A percentile compares a stretch with the other conserved stretches of the same genome.
These are phyloP conservation scores for Alternaria triticina DNA, from an alignment of 2,329 filamentous ascomycete species.

Conservation along the genomic window DNA sequence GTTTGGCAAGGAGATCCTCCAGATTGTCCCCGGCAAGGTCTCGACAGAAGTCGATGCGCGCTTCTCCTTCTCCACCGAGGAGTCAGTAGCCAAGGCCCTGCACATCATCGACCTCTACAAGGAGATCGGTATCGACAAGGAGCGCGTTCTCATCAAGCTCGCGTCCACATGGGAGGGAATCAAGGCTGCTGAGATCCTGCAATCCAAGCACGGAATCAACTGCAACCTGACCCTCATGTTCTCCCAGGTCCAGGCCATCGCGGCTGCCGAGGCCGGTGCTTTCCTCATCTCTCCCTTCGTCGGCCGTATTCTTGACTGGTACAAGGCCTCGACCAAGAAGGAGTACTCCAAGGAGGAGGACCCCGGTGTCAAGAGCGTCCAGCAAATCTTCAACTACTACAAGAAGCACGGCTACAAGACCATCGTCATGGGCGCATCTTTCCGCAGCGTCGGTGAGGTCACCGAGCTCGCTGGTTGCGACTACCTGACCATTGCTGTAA, in stretches of 20 bases:
- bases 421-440: slow-evolving; percentile 99
- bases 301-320: slow-evolving; percentile 99
- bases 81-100: slow-evolving; percentile 91
- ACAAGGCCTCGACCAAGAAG: slow-evolving; percentile 95
- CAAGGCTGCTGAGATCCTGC: slow-evolving; percentile 96
- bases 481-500: slow-evolving; percentile 95
- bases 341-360: slow-evolving; percentile 89
- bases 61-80: slow-evolving; percentile 94
- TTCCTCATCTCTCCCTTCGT: slow-evolving; percentile 99
- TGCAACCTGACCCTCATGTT: slow-evolving; percentile 99
- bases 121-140: slow-evolving; percentile 87
- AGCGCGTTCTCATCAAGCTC: slow-evolving; percentile 97
- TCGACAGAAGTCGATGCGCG: slow-evolving; percentile 97
- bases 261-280: slow-evolving; percentile 90
- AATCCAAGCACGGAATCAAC: slow-evolving; percentile 96
- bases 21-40: slow-evolving; percentile 97
- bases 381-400: slow-evolving; percentile 99
- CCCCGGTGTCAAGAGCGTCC: slow-evolving; percentile 93
- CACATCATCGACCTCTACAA: slow-evolving; percentile 98
- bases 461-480: slow-evolving; percentile 98
- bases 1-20: slow-evolving; percentile 96
- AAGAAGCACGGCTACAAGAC: slow-evolving; percentile 99
- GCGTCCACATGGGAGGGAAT: slow-evolving; percentile 99
- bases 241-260: slow-evolving; percentile 92
- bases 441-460: slow-evolving; percentile 96